Evolutionary conservation across 1,284 basidiomycete species (phyloP), one percentile per base, ranked within the genome.

Genomic region (Meira miltonrushii): DNA sequence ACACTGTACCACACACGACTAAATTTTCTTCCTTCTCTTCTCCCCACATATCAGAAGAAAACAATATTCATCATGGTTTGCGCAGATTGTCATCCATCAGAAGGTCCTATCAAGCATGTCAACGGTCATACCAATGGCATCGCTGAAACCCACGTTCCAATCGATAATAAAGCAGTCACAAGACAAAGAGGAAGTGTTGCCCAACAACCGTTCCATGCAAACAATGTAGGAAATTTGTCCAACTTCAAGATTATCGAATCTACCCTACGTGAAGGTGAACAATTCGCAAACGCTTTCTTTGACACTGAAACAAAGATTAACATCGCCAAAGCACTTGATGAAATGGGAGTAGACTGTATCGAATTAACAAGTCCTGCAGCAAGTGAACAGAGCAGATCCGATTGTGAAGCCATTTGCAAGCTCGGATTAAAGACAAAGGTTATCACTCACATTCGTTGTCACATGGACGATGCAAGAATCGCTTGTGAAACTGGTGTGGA

Each of bases 281-380:
- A 99, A 81, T 99, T 99, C 75, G 94, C 95, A 67, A 98, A 97
- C 77, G 94, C 95, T 58, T 99, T 96, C 84, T 97, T 96, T 80
- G 93, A 95, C 80, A 93, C 92, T 79, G 93, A 95, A 84, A 98
- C 93, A 82, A 99, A 99, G 86, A 96, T 97, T 80, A 92, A 93
- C 79, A 99, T 99, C 73, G 95, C 95, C 72, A 93, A 88, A 83
- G 92, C 67, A 13, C 69, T 73, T 54, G 71, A 78, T 66, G 68
- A 73, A 57, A 74, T 78, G 47, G 95, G 95, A 78, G 95, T 99
- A 64, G 95, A 99, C 80, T 99, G 97, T 85, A 94, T 99, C 79
- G 95, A 99, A 80, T 87, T 99, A 77, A 99, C 95, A 25, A 97
- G 93, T 21, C 95, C 95, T 51, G 93, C 90, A 51, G 95, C 95